A percentile compares a stretch with the other conserved stretches of the same genome.
Conservation (phyloP, 805 yeast species). For the Cyberlindnera mycetangii region DNA sequence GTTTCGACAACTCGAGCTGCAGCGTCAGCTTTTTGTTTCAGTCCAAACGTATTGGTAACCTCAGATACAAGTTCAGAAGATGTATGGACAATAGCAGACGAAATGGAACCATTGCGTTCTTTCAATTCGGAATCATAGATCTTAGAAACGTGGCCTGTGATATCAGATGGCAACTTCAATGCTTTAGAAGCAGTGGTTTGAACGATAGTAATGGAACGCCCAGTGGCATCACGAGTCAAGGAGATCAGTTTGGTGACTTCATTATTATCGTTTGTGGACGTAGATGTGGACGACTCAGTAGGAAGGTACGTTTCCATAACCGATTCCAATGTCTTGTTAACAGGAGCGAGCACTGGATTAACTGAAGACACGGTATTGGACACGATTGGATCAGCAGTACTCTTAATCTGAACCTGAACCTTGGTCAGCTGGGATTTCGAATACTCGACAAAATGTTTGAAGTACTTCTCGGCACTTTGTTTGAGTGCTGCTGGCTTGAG, state of each 20-base stretch:
- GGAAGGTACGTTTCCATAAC: slow-evolving; percentile 17
- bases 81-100: slow-evolving; percentile 15
- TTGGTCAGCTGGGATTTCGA: neutral
- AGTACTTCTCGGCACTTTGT: neutral
- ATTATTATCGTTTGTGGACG: neutral
- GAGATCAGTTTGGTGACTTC: slow-evolving; percentile 14
- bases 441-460: neutral
- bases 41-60: slow-evolving; percentile 12
- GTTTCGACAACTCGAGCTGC: slow-evolving; percentile 4
- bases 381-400: slow-evolving; percentile 12
- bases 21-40: slow-evolving; percentile 9
- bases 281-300: neutral
- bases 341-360: slow-evolving; percentile 20
- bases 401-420: slow-evolving; percentile 5
- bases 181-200: slow-evolving; percentile 11
- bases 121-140: slow-evolving; percentile 14
- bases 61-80: slow-evolving; percentile 16
- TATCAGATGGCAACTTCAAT: slow-evolving; percentile 10
- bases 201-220: slow-evolving; percentile 13
- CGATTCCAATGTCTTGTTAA: slow-evolving; percentile 15
- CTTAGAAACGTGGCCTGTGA: slow-evolving; percentile 13
- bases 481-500: slow-evolving; percentile 9
- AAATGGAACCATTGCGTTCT: slow-evolving; percentile 14
- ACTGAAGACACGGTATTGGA: slow-evolving; percentile 12
- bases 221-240: slow-evolving; percentile 15